These are phyloP conservation scores for Mikania micrantha DNA, from an alignment of 129 eudicot species.

Conservation along the genomic window DNA sequence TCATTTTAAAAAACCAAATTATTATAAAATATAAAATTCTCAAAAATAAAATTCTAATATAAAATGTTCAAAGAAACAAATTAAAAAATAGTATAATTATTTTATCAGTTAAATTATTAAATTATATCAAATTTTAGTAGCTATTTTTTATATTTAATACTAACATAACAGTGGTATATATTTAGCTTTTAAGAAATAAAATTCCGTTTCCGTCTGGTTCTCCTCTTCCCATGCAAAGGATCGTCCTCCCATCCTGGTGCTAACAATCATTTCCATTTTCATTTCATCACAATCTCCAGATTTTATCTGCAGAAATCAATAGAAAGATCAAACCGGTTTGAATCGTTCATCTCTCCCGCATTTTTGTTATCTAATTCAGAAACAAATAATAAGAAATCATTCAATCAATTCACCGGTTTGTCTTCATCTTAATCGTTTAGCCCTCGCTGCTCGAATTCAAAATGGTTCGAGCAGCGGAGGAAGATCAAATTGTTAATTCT, in stretches of 20 bases:
- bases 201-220: conserved; percentile 1
- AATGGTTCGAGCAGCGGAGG: conserved; percentile 63
- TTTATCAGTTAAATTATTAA: too few species aligned
- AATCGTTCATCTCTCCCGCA: conserved; percentile 1
- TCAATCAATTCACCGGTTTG: conserved; percentile 20
- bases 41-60: too few species aligned
- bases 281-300: conserved; percentile 10
- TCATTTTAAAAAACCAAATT: too few species aligned
- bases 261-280: conserved; percentile 10
- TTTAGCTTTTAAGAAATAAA: background rate
- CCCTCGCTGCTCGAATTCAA: conserved; percentile 35
- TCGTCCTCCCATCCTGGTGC: conserved; percentile 9
- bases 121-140: too few species aligned
- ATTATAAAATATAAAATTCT: too few species aligned
- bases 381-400: background rate
- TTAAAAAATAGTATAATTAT: too few species aligned
- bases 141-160: too few species aligned
- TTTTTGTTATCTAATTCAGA: conserved; percentile 10
- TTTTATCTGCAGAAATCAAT: conserved; percentile 9
- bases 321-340: background rate
- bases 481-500: conserved; percentile 25
- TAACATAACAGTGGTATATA: too few species aligned
- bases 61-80: too few species aligned
- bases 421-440: conserved; percentile 14
- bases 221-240: conserved; percentile 28